A percentile compares a stretch with the other conserved stretches of the same genome.
These are phyloP conservation scores for Eruca vesicaria DNA, from an alignment of 441 rosid genomes.

Conservation along the genomic window DNA sequence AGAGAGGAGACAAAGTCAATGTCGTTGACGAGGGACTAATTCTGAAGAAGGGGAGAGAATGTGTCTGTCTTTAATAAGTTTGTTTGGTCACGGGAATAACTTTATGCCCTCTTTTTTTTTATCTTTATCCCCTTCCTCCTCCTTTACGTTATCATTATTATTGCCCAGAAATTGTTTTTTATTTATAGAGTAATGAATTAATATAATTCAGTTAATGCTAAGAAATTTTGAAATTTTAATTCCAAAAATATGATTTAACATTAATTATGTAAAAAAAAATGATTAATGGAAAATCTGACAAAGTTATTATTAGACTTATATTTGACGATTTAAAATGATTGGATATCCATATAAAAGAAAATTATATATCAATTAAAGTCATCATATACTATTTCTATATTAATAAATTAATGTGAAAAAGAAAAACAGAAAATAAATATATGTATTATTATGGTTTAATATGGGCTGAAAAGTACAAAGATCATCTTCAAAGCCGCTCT, in stretches of 20 bases:
- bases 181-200: background rate
- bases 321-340: no score
- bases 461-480: background rate
- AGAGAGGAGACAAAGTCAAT: slow-evolving; percentile 29
- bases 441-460: background rate
- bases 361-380: no score
- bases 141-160: background rate
- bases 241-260: no score
- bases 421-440: no score
- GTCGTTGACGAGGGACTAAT: slow-evolving; percentile 23
- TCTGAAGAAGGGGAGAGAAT: background rate
- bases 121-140: background rate
- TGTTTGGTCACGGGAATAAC: slow-evolving; percentile 16
- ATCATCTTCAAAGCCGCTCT: background rate
- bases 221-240: no score
- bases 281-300: no score
- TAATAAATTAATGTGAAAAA: background rate
- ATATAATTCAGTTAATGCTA: background rate
- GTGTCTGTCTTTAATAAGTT: background rate
- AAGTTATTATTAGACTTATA: no score
- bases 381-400: no score
- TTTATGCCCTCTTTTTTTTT: background rate
- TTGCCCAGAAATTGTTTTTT: background rate
- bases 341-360: no score
- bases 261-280: no score